Percentiles rank a stretch among this genome's conserved stretches.
Evolutionary conservation across 108 stramenopile genomes (phyloP).

Genomic region (Skeletonema tropicum): DNA sequence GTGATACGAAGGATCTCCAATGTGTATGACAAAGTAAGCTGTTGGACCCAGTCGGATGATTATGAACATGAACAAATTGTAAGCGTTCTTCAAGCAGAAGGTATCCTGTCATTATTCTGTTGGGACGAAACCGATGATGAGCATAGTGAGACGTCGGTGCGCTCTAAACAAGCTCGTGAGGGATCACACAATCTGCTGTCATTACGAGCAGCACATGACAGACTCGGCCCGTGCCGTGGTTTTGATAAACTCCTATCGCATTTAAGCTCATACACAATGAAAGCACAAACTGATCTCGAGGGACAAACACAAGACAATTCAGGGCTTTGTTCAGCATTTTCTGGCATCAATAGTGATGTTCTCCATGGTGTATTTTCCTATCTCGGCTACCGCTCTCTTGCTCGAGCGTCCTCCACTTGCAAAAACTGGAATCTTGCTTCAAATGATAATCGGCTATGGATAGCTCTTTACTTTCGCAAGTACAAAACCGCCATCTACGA

Average conservation of each 20-base stretch:
- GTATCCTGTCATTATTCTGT: conserved; percentile 33
- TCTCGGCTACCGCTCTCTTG: conserved; percentile 44
- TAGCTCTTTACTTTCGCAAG: conserved; percentile 37
- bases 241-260: conserved; percentile 29
- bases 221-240: conserved; percentile 20
- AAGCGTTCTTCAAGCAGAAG: conserved; percentile 23
- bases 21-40: conserved; percentile 15
- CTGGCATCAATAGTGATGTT: conserved; percentile 17
- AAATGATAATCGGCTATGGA: conserved; percentile 21
- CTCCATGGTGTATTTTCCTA: conserved; percentile 27
- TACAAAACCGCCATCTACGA: conserved; percentile 23
- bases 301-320: neutral
- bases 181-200: conserved; percentile 15
- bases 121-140: conserved; percentile 20
- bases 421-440: conserved; percentile 25
- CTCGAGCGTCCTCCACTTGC: conserved; percentile 39
- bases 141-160: neutral
- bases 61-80: conserved; percentile 11
- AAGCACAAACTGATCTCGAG: neutral
- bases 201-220: conserved; percentile 28
- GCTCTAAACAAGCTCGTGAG: neutral
- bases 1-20: conserved; percentile 18
- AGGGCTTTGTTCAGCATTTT: neutral
- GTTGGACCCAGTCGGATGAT: conserved; percentile 22
- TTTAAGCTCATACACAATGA: conserved; percentile 16